Base-by-base conservation (phyloP, 2,329 filamentous ascomycete species). In the Botryotinia calthae region DNA sequence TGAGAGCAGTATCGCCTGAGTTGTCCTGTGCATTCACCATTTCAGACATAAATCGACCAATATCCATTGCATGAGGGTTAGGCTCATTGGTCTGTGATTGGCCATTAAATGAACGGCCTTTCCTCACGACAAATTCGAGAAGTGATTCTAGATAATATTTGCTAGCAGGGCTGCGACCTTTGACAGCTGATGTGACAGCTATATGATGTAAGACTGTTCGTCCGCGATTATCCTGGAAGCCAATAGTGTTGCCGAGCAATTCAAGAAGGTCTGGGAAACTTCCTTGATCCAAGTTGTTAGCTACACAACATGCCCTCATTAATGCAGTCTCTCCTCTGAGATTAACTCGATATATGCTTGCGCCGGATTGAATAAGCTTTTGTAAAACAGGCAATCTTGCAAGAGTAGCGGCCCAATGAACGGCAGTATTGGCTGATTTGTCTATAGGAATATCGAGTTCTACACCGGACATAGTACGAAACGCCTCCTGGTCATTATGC, bases 11-110 rank as follows among this genome's bases (percentile, higher is more conserved):
- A 80, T 99, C 97, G 0, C 96, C 96, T 48, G 93, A 92, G 79
- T 95, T 94, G 82, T 99, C 96, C 78, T 95, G 93, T 0, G 95
- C 92, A 79, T 99, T 98, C 74, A 99, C 95, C 81, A 99, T 97
- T 80, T 98, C 95, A 66, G 92, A 93, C 88, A 99, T 97, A 83
- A 99, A 99, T 54, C 94, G 90, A 44, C 93, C 95, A 70, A 99
- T 87, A 37, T 92, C 93, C 82, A 98, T 97, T 18, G 79, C 76
- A 54, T 77, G 76, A 22, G 75, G 70, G 10, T 76, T 63, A 22
- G 74, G 72, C 28, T 74, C 76, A 59, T 74, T 82, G 65, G 62
- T 75, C 61, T 76, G 77, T 72, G 83, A 81, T 77, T 87, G 87
- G 78, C 85, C 88, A 75, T 84, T 88, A 37, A 88, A 86, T 8